Base-by-base conservation (phyloP, 2,329 filamentous ascomycete genomes). In the Fragosphaeria purpurea region DNA sequence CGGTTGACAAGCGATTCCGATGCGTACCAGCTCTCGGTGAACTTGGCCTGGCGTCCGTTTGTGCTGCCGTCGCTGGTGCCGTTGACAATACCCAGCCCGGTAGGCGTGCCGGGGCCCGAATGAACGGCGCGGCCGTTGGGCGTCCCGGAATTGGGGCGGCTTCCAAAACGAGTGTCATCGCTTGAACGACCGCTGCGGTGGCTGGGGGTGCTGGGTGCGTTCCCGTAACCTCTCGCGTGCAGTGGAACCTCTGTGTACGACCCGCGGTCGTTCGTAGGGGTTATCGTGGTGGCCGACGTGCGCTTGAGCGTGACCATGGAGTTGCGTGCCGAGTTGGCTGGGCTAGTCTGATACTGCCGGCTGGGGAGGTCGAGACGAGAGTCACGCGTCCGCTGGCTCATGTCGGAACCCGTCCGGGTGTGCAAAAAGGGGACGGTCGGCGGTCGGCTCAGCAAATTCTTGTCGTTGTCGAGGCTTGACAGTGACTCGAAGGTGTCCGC, bases 381-480 rank as follows among this genome's bases (percentile, higher is more conserved):
- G 56, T 79, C 72, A 46, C 72, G 71, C 40, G 73, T 76, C 13
- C 38, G 41, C 34, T 42, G 4, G 4, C 78, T 80, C 35, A 54
- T 54, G 12, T 77, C 75, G 9, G 82, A 87, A 44, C 77, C 71
- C 12, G 71, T 74, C 37, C 89, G 80, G 0, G 86, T 94, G 62
- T 93, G 83, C 67, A 86, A 79, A 65, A 95, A 96, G 0, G 89
- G 83, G 46, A 95, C 74, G 1, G 76, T 77, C 1, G 72, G 73
- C 1, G 75, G 75, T 2, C 70, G 70, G 38, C 69, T 67, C 22
- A 52, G 41, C 7, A 73, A 57, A 39, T 70, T 67, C 48, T 75
- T 69, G 52, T 74, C 79, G 64, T 86, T 86, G 54, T 86, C 79
- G 8, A 72, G 58, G 8, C 51, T 54, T 30, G 47, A 41, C 7